Conservation (phyloP, 75 land plant species). For the Cupressus sempervirens region DNA sequence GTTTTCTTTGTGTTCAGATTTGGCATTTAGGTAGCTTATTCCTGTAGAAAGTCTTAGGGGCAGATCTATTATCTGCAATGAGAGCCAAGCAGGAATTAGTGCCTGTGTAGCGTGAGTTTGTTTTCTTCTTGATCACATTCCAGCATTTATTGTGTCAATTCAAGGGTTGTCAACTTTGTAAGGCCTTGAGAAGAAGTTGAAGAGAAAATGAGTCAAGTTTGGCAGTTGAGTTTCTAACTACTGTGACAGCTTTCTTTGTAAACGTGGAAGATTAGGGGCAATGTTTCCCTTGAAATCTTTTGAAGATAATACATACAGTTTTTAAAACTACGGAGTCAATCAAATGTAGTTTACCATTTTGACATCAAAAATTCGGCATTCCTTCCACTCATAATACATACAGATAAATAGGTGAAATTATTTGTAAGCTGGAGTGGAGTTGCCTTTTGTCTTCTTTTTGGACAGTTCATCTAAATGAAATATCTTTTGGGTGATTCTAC, state of each 20-base stretch:
- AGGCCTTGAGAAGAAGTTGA: not conserved
- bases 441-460: not conserved
- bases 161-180: not conserved
- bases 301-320: not conserved
- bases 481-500: not conserved
- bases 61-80: not conserved
- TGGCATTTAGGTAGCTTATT: not conserved
- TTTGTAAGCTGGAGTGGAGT: not conserved
- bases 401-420: not conserved
- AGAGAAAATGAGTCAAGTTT: not conserved
- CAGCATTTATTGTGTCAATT: not conserved
- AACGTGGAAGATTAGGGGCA: not conserved
- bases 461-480: not conserved
- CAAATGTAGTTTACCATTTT: not conserved
- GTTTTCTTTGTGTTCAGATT: slow-evolving; percentile 7
- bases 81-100: not conserved
- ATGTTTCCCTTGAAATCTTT: not conserved
- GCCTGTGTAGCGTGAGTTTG: not conserved
- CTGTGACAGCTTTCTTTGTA: not conserved
- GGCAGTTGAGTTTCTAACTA: not conserved
- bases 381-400: not conserved
- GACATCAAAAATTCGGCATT: not conserved
- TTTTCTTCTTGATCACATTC: not conserved
- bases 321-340: not conserved
- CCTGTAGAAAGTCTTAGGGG: not conserved